Percentiles rank a stretch among this genome's conserved stretches.
Evolutionary conservation across 2,329 filamentous ascomycete genomes (phyloP).

Genomic region (Calonectria ilicicola): DNA sequence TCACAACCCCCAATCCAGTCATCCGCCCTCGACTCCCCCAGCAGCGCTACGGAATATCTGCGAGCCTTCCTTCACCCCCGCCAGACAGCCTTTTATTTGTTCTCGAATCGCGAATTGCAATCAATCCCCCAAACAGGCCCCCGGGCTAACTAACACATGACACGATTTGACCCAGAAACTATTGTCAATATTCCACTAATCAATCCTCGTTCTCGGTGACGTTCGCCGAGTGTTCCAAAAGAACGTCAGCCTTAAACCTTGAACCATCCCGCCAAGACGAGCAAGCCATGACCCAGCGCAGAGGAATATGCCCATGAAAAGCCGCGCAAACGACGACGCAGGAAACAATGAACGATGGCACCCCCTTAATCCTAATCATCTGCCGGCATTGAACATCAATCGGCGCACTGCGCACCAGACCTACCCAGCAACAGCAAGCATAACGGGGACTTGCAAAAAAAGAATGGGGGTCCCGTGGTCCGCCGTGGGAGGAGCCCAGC

Average conservation of each 20-base stretch:
- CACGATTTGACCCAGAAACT: neutral
- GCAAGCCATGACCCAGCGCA: neutral
- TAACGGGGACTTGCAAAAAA: neutral
- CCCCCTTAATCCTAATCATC: slow-evolving; percentile 3
- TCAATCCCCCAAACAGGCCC: neutral
- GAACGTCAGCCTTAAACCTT: neutral
- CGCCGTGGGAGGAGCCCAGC: slow-evolving; percentile 4
- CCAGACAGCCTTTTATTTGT: neutral
- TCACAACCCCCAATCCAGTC: neutral
- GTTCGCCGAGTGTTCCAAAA: neutral
- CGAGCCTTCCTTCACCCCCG: neutral
- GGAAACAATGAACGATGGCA: neutral
- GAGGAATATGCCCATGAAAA: neutral
- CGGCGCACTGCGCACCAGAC: neutral
- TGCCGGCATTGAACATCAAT: slow-evolving; percentile 18
- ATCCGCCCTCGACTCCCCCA: neutral
- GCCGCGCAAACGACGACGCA: neutral
- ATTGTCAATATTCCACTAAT: neutral
- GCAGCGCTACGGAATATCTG: neutral
- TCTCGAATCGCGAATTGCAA: neutral
- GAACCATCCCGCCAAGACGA: neutral
- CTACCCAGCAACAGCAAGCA: neutral
- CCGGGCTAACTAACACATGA: too few species aligned
- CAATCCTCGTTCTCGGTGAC: neutral
- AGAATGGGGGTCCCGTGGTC: neutral